Percentiles rank a stretch among this genome's conserved stretches.
These are phyloP conservation scores for Yamadazyma ubonensis DNA, from an alignment of 805 yeast species.

Conservation along the genomic window DNA sequence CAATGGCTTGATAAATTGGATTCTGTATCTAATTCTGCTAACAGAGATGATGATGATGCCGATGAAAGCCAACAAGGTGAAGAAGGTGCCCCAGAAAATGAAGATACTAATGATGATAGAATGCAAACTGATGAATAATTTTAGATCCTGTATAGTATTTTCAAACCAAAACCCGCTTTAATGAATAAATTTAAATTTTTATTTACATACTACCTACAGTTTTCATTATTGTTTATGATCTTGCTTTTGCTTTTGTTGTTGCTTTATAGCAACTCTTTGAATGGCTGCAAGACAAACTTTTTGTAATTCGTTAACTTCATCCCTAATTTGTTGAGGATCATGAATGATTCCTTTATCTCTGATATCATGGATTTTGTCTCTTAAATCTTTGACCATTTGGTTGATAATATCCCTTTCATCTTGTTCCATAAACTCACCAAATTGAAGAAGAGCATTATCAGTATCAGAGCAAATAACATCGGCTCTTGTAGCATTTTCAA, in stretches of 20 bases:
- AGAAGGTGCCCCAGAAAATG: constrained; percentile 25
- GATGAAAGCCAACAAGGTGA: constrained; percentile 24
- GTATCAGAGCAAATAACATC: constrained; percentile 84
- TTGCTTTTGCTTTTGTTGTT: constrained; percentile 19
- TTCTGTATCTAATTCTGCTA: constrained; percentile 58
- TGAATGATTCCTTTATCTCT: constrained; percentile 30
- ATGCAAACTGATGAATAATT: constrained; percentile 39
- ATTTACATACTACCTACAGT: constrained; percentile 1
- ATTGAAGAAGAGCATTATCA: constrained; percentile 79
- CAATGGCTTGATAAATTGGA: constrained; percentile 80
- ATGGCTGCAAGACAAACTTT: constrained; percentile 38
- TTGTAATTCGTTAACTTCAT: constrained; percentile 40
- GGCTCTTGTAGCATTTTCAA: constrained; percentile 74
- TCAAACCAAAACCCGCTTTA: constrained; percentile 3
- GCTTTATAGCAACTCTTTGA: constrained; percentile 38
- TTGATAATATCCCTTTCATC: constrained; percentile 45
- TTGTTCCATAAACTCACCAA: constrained; percentile 45
- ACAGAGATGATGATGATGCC: constrained; percentile 39
- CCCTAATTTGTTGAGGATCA: constrained; percentile 31
- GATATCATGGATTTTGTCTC: constrained; percentile 32
- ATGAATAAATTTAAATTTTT: constrained; percentile 10
- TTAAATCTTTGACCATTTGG: constrained; percentile 20
- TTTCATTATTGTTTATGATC: background rate
- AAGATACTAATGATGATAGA: constrained; percentile 19
- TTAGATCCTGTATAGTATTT: constrained; percentile 5